Conservation (phyloP, 2,329 filamentous ascomycete genomes). For the Botrytis squamosa region DNA sequence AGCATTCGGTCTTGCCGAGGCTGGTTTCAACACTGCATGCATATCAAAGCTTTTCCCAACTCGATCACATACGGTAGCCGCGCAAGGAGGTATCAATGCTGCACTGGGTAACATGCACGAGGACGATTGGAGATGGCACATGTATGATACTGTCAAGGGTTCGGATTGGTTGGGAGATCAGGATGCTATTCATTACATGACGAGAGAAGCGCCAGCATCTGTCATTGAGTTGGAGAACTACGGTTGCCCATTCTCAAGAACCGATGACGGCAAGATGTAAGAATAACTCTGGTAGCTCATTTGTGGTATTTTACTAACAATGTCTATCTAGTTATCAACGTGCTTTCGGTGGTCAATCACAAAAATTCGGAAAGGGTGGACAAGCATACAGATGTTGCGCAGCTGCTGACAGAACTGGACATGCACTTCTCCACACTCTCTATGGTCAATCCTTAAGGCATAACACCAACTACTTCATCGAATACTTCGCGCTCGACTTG, state of each 20-base stretch:
- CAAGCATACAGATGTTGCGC: constrained; percentile 44
- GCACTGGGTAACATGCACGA: constrained; percentile 74
- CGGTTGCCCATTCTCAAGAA: constrained; percentile 94
- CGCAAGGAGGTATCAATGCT: constrained; percentile 63
- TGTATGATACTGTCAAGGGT: constrained; percentile 98
- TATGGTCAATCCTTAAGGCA: constrained; percentile 50
- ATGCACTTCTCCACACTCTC: constrained; percentile 51
- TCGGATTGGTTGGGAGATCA: constrained; percentile 97
- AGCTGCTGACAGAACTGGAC: constrained; percentile 46
- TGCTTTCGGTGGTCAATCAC: constrained; percentile 48
- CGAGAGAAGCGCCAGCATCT: constrained; percentile 84
- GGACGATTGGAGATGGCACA: constrained; percentile 99
- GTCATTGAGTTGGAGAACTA: constrained; percentile 97
- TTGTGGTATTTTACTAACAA: constrained; percentile 26
- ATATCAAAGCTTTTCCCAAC: constrained; percentile 67
- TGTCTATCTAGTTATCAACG: constrained; percentile 50
- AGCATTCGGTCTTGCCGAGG: constrained; percentile 62
- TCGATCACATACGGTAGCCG: constrained; percentile 64
- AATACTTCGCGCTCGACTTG: constrained; percentile 50
- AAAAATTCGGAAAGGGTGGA: constrained; percentile 48
- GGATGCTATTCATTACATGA: constrained; percentile 99
- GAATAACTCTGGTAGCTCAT: constrained; percentile 32
- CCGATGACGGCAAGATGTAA: constrained; percentile 92
- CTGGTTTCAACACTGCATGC: constrained; percentile 63
- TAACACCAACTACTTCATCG: constrained; percentile 50